phyloP scores from a whole-genome alignment of 2,329 filamentous ascomycete species.

The Endocalyx cinctus region DNA sequence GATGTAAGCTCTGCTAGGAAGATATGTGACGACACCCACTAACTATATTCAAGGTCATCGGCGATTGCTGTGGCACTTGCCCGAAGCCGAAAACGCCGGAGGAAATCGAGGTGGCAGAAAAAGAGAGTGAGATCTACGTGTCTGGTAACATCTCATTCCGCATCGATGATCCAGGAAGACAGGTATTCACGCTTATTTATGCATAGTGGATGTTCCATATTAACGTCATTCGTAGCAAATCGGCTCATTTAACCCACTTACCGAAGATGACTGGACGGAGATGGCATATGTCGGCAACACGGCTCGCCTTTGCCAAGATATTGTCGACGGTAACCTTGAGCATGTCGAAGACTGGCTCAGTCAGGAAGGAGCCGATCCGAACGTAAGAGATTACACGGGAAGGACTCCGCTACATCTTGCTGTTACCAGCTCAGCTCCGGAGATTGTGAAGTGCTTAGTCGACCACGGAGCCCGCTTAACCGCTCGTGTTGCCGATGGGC shows the following conservation, averaged over 20 bases:
- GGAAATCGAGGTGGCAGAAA: slow-evolving; percentile 65
- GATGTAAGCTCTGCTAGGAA: slow-evolving; percentile 37
- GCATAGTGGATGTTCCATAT: too few species aligned
- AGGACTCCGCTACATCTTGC: slow-evolving; percentile 76
- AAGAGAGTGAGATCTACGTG: slow-evolving; percentile 72
- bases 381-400: slow-evolving; percentile 73
- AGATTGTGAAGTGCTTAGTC: slow-evolving; percentile 67
- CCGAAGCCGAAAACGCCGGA: slow-evolving; percentile 65
- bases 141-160: slow-evolving; percentile 70
- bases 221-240: slow-evolving; percentile 37
- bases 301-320: slow-evolving; percentile 71
- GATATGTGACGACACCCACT: neutral
- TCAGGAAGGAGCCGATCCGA: slow-evolving; percentile 65
- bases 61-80: slow-evolving; percentile 79
- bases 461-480: slow-evolving; percentile 69
- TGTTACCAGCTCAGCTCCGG: slow-evolving; percentile 60
- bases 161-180: slow-evolving; percentile 76
- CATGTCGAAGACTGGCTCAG: slow-evolving; percentile 65
- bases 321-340: slow-evolving; percentile 68
- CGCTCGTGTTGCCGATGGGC: slow-evolving; percentile 71
- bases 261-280: slow-evolving; percentile 80
- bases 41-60: slow-evolving; percentile 46
- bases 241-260: slow-evolving; percentile 72
- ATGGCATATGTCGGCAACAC: slow-evolving; percentile 88
- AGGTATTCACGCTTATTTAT: slow-evolving; percentile 37